Conservation (phyloP, 345 rosid genomes). For the Eutrema yunnanense region DNA sequence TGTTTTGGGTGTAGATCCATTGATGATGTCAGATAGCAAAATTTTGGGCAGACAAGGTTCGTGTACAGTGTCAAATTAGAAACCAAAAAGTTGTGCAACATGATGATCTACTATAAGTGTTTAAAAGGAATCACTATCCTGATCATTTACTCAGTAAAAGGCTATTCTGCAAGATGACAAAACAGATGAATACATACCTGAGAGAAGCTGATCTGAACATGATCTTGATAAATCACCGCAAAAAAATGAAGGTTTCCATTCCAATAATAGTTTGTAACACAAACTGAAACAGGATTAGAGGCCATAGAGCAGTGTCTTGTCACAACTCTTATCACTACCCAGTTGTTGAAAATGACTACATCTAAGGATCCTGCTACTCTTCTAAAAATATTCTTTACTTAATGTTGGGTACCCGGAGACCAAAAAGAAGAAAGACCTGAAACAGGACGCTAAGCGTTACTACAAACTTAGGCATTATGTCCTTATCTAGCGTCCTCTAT, state of each 20-base stretch:
- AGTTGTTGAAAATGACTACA: not conserved
- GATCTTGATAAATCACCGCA: conserved; percentile 6
- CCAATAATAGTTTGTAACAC: conserved; percentile 16
- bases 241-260: not conserved
- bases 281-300: conserved; percentile 1
- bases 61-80: too few relatives aligned
- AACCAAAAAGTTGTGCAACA: not conserved
- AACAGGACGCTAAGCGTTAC: conserved; percentile 5
- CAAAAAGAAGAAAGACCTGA: conserved; percentile 25
- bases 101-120: not conserved
- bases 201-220: conserved; percentile 16
- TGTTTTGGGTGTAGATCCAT: too few relatives aligned
- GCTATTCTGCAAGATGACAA: conserved; percentile 4
- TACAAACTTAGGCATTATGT: not conserved
- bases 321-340: conserved; percentile 19
- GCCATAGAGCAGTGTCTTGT: conserved; percentile 17
- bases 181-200: conserved; percentile 9
- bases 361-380: conserved; percentile 11
- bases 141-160: not conserved
- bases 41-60: too few relatives aligned
- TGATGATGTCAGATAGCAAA: too few relatives aligned
- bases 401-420: conserved; percentile 17
- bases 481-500: conserved; percentile 4
- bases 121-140: not conserved
- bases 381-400: conserved; percentile 16